Conservation (phyloP, 148 eudicot species). For the Cornus florida region DNA sequence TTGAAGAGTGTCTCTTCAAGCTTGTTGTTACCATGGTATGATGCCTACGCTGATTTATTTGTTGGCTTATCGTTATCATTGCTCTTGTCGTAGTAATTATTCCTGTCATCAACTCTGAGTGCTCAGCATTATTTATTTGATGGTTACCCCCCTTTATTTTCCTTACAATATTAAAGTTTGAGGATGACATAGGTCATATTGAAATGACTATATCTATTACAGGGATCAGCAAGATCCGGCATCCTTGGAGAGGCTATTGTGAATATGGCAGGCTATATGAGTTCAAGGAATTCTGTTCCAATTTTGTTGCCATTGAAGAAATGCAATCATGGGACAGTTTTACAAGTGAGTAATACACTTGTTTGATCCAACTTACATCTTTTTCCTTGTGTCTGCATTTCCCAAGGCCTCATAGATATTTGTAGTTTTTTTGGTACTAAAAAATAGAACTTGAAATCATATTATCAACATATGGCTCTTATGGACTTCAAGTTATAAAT, state of each 20-base stretch:
- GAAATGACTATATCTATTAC: not conserved
- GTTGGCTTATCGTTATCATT: not conserved
- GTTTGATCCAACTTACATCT: not conserved
- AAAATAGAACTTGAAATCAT: not conserved
- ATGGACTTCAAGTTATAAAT: not conserved
- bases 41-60: not conserved
- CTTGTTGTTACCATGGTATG: constrained; percentile 67
- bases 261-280: constrained; percentile 45
- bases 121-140: not conserved
- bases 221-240: constrained; percentile 78
- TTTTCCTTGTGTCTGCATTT: not conserved
- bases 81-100: no score
- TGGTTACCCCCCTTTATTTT: not conserved
- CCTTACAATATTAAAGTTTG: not conserved
- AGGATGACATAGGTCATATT: not conserved
- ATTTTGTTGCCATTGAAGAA: constrained; percentile 56
- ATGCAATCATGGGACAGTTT: constrained; percentile 53
- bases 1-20: constrained; percentile 41
- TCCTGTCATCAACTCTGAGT: not conserved
- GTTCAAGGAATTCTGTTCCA: constrained; percentile 44
- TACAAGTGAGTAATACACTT: constrained; percentile 47
- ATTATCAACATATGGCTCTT: not conserved
- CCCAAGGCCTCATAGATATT: not conserved
- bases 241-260: constrained; percentile 70
- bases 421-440: not conserved